Base-by-base conservation (phyloP, 306 rosid genomes). In the Cucurbita maxima region DNA sequence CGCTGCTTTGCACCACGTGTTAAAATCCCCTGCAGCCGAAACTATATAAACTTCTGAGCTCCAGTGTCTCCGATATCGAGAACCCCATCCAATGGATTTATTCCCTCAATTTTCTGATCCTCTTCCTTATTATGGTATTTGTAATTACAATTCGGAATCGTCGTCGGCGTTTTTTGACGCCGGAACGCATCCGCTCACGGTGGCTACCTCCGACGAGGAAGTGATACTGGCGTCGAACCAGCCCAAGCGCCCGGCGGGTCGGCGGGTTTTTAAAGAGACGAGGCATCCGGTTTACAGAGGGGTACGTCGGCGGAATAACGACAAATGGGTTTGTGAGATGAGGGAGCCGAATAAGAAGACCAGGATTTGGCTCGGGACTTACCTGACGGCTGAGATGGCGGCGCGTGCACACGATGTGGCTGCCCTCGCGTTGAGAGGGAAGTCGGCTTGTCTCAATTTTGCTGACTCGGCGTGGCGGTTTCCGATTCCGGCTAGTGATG, bases 351-450 rank as follows among this genome's bases (percentile, higher is more conserved):
- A 84, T 22, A 80, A 76, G 63, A 91, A 87, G 45, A 16, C 87
- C 0, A 82, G 96, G 56, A 85, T 94, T 6, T 94, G 98, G 98
- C 90, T 94, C 1, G 98, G 98, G 11, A 94, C 98, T 0, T 89
- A 89, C 63, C 77, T 85, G 0, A 94, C 89, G 0, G 84, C 97
- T 0, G 92, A 94, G 74, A 94, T 90, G 94, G 97, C 97, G 0
- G 98, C 97, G 0, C 82, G 98, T 0, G 98, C 98, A 0, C 96
- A 94, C 14, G 98, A 94, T 44, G 92, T 94, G 34, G 97, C 98
- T 0, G 92, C 90, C 1, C 79, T 94, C 4, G 83, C 87, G 0
- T 78, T 90, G 3, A 59, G 88, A 0, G 97, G 92, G 0, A 88
- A 77, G 58, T 83, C 83, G 0, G 92, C 92, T 1, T 90, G 98